Conservation (phyloP, 2,329 filamentous ascomycete genomes). For the Exophiala sp. region DNA sequence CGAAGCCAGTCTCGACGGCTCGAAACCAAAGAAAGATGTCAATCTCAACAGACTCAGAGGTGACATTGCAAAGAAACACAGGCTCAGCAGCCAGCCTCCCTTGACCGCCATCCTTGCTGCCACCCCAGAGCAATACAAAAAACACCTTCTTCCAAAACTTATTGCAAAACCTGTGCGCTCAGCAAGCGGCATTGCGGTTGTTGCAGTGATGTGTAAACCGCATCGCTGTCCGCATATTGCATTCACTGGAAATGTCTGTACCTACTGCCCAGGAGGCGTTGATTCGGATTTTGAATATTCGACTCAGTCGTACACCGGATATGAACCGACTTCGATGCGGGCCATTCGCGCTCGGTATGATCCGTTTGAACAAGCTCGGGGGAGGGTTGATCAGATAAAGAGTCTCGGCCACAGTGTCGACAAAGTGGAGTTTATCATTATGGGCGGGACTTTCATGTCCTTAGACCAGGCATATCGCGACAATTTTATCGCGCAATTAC, state of each 20-base stretch:
- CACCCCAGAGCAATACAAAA: conserved; percentile 99
- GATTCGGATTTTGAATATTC: conserved; percentile 99
- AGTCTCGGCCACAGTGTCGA: conserved; percentile 93
- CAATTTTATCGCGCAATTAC: conserved; percentile 87
- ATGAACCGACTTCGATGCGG: conserved; percentile 97
- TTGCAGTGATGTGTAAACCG: conserved; percentile 99
- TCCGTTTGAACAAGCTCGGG: conserved; percentile 93
- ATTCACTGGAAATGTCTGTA: conserved; percentile 91
- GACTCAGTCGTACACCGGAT: conserved; percentile 96
- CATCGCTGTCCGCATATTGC: conserved; percentile 96
- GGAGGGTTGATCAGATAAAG: conserved; percentile 93
- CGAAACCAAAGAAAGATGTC: conserved; percentile 71
- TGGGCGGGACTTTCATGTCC: conserved; percentile 99
- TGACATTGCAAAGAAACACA: conserved; percentile 88
- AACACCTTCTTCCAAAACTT: conserved; percentile 92
- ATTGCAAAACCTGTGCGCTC: conserved; percentile 96
- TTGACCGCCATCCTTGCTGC: conserved; percentile 96
- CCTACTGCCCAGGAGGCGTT: conserved; percentile 95
- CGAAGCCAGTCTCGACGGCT: conserved; percentile 69
- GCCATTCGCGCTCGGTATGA: conserved; percentile 96
- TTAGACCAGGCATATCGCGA: conserved; percentile 82
- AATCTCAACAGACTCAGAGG: conserved; percentile 86
- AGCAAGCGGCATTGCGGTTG: conserved; percentile 93
- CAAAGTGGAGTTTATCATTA: conserved; percentile 99
- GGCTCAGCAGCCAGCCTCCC: conserved; percentile 77